phyloP scores from a whole-genome alignment of 2,329 filamentous ascomycete genomes.

The Beauveria sp. region DNA sequence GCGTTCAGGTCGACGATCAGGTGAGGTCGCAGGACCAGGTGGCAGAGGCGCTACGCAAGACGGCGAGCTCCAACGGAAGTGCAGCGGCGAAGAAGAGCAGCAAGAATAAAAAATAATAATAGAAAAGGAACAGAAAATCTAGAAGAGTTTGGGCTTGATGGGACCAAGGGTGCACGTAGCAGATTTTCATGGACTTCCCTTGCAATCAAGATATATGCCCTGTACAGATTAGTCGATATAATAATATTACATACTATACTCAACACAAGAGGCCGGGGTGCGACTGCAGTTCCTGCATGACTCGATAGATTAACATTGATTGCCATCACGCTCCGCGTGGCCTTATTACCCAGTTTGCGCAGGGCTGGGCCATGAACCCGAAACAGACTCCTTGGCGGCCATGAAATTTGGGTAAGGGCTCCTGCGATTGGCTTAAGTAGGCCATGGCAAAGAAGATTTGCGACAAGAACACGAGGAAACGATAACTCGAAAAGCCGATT shows the following conservation, averaged over 20 bases:
- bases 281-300: background rate
- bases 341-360: background rate
- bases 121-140: background rate
- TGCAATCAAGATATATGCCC: background rate
- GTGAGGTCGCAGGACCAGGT: background rate
- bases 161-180: background rate
- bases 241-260: background rate
- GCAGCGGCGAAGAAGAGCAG: background rate
- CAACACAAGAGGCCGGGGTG: background rate
- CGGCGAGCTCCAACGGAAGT: background rate
- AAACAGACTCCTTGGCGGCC: background rate
- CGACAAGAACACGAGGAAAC: too few relatives aligned
- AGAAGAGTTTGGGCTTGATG: background rate
- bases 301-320: background rate
- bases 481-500: too few relatives aligned
- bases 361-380: background rate
- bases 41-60: background rate
- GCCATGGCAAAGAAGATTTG: too few relatives aligned
- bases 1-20: constrained; percentile 56
- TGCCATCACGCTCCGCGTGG: background rate
- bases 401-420: background rate
- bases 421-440: background rate
- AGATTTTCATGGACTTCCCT: background rate
- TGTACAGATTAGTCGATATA: background rate
- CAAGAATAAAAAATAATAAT: constrained; percentile 8